A percentile compares a stretch with the other conserved stretches of the same genome.
Evolutionary conservation across 2,329 filamentous ascomycete species (phyloP).

Genomic region (Cercospora berteroae): DNA sequence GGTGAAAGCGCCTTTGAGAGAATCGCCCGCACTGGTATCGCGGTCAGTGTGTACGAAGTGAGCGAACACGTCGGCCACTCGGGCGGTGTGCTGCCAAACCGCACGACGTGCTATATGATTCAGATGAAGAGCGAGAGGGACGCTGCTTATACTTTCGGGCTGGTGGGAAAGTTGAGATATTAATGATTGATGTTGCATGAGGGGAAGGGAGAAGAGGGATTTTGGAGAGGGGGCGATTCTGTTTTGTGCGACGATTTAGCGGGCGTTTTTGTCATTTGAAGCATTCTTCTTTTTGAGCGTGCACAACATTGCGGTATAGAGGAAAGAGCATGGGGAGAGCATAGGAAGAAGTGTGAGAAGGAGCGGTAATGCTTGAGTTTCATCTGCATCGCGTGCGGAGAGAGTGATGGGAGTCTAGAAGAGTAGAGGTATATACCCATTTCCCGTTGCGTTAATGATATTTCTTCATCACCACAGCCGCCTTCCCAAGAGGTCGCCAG

Average conservation of each 20-base stretch:
- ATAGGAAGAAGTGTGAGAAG: not conserved
- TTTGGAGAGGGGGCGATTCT: not conserved
- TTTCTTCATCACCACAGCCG: not conserved
- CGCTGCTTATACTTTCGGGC: slow-evolving; percentile 49
- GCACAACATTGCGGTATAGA: not conserved
- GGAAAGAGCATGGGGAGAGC: not conserved
- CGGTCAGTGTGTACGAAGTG: slow-evolving; percentile 80
- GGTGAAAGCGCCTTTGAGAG: slow-evolving; percentile 81
- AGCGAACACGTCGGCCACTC: slow-evolving; percentile 50
- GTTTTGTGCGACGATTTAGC: not conserved
- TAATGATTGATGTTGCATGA: slow-evolving; percentile 30
- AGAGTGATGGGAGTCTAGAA: not conserved
- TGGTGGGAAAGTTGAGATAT: slow-evolving; percentile 52
- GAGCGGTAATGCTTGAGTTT: not conserved
- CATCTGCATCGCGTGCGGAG: not conserved
- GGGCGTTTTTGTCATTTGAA: not conserved
- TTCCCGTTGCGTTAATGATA: not conserved
- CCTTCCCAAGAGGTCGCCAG: not conserved
- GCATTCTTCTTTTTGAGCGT: not conserved
- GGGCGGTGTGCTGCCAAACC: slow-evolving; percentile 57
- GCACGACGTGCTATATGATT: slow-evolving; percentile 63
- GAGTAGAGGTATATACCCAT: slow-evolving; percentile 8
- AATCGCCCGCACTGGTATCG: slow-evolving; percentile 80
- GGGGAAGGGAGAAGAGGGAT: not conserved
- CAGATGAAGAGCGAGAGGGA: slow-evolving; percentile 48